These are phyloP conservation scores for Cercospora sojina DNA, from an alignment of 2,329 filamentous ascomycete species.

Conservation along the genomic window DNA sequence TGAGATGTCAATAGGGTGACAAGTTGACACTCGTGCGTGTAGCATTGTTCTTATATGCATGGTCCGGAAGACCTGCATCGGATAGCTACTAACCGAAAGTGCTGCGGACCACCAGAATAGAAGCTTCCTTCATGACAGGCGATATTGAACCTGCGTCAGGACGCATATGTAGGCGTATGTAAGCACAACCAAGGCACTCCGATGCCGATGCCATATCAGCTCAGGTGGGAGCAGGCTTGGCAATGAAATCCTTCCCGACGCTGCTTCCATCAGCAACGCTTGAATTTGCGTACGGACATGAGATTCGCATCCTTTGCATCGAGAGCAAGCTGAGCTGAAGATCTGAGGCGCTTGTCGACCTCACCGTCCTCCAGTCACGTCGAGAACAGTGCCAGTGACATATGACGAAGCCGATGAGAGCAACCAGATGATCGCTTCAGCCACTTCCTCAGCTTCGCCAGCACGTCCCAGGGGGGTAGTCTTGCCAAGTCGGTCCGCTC, in stretches of 20 bases:
- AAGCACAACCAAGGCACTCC: neutral
- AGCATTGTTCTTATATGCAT: neutral
- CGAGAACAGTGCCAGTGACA: slow-evolving; percentile 26
- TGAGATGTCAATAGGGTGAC: neutral
- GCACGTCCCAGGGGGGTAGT: slow-evolving; percentile 30
- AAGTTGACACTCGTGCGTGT: neutral
- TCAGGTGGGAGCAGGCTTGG: slow-evolving; percentile 7
- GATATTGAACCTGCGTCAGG: neutral
- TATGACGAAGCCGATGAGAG: slow-evolving; percentile 25
- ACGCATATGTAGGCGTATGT: neutral
- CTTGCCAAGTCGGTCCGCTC: slow-evolving; percentile 28
- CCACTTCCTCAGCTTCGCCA: slow-evolving; percentile 32
- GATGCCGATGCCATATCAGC: slow-evolving; percentile 4
- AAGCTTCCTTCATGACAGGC: neutral
- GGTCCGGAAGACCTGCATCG: neutral
- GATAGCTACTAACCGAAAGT: neutral
- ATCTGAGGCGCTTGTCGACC: neutral
- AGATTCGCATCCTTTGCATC: neutral
- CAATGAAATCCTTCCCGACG: slow-evolving; percentile 1
- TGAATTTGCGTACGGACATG: neutral
- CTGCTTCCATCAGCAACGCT: neutral
- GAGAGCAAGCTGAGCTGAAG: neutral
- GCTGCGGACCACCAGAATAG: neutral
- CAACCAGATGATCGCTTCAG: slow-evolving; percentile 34
- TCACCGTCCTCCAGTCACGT: slow-evolving; percentile 28